A percentile compares a stretch with the other conserved stretches of the same genome.
Conservation (phyloP, 225 moss, liverwort and hornwort genomes). For the Ulota crispa region DNA sequence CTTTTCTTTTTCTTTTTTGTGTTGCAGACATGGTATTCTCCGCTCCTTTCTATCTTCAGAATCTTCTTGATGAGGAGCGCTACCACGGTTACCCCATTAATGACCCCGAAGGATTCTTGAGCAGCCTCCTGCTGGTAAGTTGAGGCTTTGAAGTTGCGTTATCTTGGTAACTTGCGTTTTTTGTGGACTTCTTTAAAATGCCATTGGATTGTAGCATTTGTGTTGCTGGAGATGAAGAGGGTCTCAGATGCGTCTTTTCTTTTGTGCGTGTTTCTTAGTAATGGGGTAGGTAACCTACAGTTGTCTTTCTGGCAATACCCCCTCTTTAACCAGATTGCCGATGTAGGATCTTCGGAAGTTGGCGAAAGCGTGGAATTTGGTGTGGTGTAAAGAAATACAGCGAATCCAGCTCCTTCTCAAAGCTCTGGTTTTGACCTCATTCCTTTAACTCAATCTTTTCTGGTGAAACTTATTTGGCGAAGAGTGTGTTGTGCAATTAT, state of each 20-base stretch:
- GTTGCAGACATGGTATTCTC: constrained; percentile 78
- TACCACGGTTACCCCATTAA: constrained; percentile 84
- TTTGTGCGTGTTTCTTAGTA: neutral
- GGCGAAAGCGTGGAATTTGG: constrained; percentile 49
- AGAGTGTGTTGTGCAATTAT: neutral
- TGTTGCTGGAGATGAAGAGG: neutral
- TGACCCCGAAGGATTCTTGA: constrained; percentile 78
- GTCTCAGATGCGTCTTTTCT: neutral
- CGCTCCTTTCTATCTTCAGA: constrained; percentile 95
- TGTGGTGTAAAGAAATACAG: constrained; percentile 75
- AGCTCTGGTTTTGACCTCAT: constrained; percentile 63
- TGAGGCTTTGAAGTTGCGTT: neutral
- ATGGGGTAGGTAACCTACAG: neutral
- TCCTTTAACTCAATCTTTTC: neutral
- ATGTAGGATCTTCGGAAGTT: constrained; percentile 74
- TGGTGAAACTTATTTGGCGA: neutral
- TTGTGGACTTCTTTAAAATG: constrained; percentile 1
- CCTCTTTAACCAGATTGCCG: neutral
- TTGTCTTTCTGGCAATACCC: neutral
- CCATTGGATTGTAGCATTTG: neutral
- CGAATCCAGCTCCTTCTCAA: constrained; percentile 81
- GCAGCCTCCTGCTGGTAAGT: constrained; percentile 83
- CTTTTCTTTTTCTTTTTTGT: neutral
- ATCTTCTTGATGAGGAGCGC: constrained; percentile 86
- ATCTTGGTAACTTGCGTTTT: neutral